Evolutionary conservation across 2,329 filamentous ascomycete species (phyloP).

Genomic region (Exophiala spinifera): DNA sequence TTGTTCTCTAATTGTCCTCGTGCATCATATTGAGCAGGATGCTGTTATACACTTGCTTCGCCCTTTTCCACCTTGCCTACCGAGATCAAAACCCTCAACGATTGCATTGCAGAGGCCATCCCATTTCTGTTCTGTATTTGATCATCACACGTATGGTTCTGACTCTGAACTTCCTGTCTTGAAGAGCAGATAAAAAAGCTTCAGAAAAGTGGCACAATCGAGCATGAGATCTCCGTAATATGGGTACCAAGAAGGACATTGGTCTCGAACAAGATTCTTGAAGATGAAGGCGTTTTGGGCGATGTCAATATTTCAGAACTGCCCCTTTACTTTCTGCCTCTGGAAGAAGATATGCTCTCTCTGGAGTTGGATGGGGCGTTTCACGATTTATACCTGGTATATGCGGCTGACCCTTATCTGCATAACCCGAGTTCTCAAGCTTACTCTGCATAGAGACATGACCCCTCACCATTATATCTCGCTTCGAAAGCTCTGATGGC

Average conservation of each 20-base stretch:
- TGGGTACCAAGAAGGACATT: slow-evolving; percentile 92
- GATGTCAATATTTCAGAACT: slow-evolving; percentile 88
- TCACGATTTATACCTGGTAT: slow-evolving; percentile 75
- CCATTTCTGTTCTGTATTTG: no score
- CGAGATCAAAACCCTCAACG: neutral
- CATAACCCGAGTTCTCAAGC: neutral
- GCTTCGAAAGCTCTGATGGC: slow-evolving; percentile 91
- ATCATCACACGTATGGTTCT: slow-evolving; percentile 42
- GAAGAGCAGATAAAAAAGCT: slow-evolving; percentile 87
- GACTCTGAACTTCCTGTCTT: slow-evolving; percentile 42
- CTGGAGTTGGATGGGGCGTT: slow-evolving; percentile 87
- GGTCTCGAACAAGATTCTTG: slow-evolving; percentile 84
- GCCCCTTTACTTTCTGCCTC: slow-evolving; percentile 81
- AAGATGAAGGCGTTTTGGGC: slow-evolving; percentile 88
- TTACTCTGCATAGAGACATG: slow-evolving; percentile 60
- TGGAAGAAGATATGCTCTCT: slow-evolving; percentile 88
- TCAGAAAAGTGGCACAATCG: slow-evolving; percentile 79
- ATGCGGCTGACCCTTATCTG: slow-evolving; percentile 21
- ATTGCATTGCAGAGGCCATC: slow-evolving; percentile 35
- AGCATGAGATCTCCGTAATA: slow-evolving; percentile 95
- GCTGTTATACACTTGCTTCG: slow-evolving; percentile 9
- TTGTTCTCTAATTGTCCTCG: no score
- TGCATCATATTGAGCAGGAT: no score
- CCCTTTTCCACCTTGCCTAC: slow-evolving; percentile 23
- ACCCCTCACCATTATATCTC: slow-evolving; percentile 85